phyloP scores from a whole-genome alignment of 805 yeast species.

The Suhomyces faveliae region DNA sequence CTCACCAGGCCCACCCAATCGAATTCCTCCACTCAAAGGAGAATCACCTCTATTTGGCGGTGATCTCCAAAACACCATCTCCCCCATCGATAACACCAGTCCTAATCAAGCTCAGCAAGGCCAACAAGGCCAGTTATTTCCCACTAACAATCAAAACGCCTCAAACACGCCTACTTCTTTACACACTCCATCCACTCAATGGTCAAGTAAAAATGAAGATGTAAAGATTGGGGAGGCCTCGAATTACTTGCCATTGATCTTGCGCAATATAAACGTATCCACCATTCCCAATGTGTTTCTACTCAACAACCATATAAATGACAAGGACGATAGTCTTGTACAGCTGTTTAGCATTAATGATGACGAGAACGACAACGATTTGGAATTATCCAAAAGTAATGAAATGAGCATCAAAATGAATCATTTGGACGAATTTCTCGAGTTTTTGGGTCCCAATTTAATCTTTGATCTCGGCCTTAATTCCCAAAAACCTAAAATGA shows the following conservation, averaged over 20 bases:
- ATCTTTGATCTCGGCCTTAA: slow-evolving; percentile 36
- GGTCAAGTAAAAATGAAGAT: slow-evolving; percentile 1
- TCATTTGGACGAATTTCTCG: slow-evolving; percentile 33
- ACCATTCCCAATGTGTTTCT: slow-evolving; percentile 59
- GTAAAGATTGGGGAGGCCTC: slow-evolving; percentile 35
- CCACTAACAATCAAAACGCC: not conserved
- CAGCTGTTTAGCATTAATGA: slow-evolving; percentile 33
- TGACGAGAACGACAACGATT: slow-evolving; percentile 34
- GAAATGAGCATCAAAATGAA: slow-evolving; percentile 30
- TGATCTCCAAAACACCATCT: slow-evolving; percentile 14
- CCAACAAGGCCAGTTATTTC: not conserved
- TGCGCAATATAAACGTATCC: slow-evolving; percentile 60
- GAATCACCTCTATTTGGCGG: slow-evolving; percentile 20
- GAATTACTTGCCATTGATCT: slow-evolving; percentile 65
- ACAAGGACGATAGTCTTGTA: slow-evolving; percentile 13
- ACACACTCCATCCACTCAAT: slow-evolving; percentile 1
- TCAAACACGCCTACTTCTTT: slow-evolving; percentile 1
- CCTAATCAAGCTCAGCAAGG: slow-evolving; percentile 1
- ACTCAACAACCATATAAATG: slow-evolving; percentile 29
- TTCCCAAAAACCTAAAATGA: slow-evolving; percentile 12
- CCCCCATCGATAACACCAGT: slow-evolving; percentile 14
- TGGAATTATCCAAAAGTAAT: slow-evolving; percentile 25
- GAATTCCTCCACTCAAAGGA: slow-evolving; percentile 13
- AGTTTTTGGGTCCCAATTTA: slow-evolving; percentile 42
- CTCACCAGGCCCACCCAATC: slow-evolving; percentile 16